Percentiles rank a stretch among this genome's conserved stretches.
Evolutionary conservation across 2,329 filamentous ascomycete genomes (phyloP).

Genomic region (Helotiales sp.): DNA sequence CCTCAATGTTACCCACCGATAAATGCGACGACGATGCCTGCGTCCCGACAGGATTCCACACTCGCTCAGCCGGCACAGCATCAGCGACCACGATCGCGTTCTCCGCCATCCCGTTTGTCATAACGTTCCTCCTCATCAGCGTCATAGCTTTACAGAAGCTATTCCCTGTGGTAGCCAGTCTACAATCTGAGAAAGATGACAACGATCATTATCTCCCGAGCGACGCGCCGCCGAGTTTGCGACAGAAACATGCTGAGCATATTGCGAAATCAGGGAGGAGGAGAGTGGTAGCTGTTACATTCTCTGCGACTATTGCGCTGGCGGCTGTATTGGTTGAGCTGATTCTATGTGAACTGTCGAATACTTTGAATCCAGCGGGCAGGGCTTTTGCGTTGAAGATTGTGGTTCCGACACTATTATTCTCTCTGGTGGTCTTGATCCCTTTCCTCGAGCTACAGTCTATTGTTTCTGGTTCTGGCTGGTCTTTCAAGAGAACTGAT

Average conservation of each 20-base stretch:
- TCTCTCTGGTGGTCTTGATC: conserved; percentile 72
- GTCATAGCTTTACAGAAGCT: conserved; percentile 65
- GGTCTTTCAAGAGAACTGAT: conserved; percentile 60
- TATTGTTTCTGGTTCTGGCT: conserved; percentile 52
- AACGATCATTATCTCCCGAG: conserved; percentile 63
- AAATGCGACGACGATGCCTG: conserved; percentile 32
- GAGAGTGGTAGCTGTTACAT: conserved; percentile 61
- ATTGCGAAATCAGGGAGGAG: conserved; percentile 51
- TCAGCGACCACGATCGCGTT: conserved; percentile 52
- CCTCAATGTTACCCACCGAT: conserved; percentile 33
- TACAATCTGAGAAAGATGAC: conserved; percentile 49
- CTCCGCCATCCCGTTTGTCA: conserved; percentile 66
- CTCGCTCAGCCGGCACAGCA: conserved; percentile 19
- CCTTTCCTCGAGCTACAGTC: conserved; percentile 75
- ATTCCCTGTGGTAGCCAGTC: conserved; percentile 69
- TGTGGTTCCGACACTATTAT: conserved; percentile 69
- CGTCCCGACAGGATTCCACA: conserved; percentile 21
- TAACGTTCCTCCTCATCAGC: conserved; percentile 66
- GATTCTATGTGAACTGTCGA: conserved; percentile 81
- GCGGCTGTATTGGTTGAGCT: conserved; percentile 77
- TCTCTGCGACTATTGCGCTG: conserved; percentile 74
- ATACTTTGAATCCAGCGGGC: conserved; percentile 67
- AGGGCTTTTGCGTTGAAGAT: conserved; percentile 66
- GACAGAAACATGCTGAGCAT: conserved; percentile 59
- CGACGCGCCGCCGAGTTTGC: conserved; percentile 59